These are phyloP conservation scores for Tagetes patula DNA, from an alignment of 129 eudicot species.

Conservation along the genomic window DNA sequence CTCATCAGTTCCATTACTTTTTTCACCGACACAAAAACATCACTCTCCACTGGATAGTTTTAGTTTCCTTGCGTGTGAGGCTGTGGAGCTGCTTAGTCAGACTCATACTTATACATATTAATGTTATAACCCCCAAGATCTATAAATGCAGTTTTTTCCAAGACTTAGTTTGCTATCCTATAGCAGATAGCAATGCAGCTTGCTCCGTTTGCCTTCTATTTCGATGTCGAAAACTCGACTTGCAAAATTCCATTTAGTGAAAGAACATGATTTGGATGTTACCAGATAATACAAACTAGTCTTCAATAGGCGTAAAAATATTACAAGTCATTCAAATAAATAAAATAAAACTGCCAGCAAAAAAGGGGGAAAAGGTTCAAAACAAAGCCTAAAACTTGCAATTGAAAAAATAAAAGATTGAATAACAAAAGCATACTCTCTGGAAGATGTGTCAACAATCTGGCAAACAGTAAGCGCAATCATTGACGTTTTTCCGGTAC, in stretches of 20 bases:
- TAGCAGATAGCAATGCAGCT: too few species aligned
- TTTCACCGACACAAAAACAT: not conserved
- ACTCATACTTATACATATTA: too few species aligned
- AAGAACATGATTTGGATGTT: not conserved
- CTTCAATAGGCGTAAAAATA: not conserved
- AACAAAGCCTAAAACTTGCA: not conserved
- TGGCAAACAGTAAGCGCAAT: slow-evolving; percentile 93
- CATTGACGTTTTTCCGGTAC: slow-evolving; percentile 98
- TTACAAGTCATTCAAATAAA: not conserved
- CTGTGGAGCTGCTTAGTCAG: too few species aligned
- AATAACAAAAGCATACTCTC: slow-evolving; percentile 54
- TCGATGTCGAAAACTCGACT: not conserved
- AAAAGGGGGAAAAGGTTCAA: not conserved
- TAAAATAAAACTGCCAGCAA: not conserved
- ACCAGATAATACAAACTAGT: slow-evolving; percentile 7
- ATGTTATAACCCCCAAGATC: too few species aligned
- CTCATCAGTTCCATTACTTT: not conserved
- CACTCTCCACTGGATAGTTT: not conserved
- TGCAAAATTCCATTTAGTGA: not conserved
- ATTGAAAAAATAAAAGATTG: not conserved
- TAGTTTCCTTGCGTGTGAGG: too few species aligned
- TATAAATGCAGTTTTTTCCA: too few species aligned
- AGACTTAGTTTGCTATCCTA: too few species aligned
- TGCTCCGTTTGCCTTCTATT: too few species aligned
- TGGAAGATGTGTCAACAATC: slow-evolving; percentile 73